These are phyloP conservation scores for Xylogone sp. DNA, from an alignment of 2,329 filamentous ascomycete genomes.

Conservation along the genomic window DNA sequence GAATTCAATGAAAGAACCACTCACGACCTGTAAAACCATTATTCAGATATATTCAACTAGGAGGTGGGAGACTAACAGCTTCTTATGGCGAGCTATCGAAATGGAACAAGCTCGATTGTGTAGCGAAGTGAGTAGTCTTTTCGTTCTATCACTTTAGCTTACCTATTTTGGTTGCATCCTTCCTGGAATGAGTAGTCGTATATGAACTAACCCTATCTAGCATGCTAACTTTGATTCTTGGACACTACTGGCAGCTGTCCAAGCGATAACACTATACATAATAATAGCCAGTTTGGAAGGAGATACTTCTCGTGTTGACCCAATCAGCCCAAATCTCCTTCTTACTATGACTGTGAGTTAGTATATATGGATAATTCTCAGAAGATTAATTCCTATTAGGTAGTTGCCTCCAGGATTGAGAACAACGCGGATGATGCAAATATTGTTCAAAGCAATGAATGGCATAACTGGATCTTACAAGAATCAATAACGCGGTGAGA, in stretches of 20 bases:
- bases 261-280: conserved; percentile 5
- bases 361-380: not conserved
- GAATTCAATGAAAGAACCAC: not conserved
- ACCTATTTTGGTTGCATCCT: too few relatives aligned
- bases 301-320: not conserved
- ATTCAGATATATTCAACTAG: conserved; percentile 1
- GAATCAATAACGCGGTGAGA: conserved; percentile 3
- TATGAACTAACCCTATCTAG: not conserved
- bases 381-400: not conserved
- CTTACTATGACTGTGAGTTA: not conserved
- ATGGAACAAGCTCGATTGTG: conserved; percentile 1
- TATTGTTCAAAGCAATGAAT: not conserved
- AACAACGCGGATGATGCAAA: not conserved
- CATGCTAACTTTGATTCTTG: not conserved
- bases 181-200: not conserved
- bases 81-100: conserved; percentile 3
- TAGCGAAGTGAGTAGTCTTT: not conserved
- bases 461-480: conserved; percentile 2
- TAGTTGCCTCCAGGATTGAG: not conserved
- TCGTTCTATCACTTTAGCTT: not conserved
- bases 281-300: conserved; percentile 1
- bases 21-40: conserved; percentile 3
- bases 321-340: conserved; percentile 1
- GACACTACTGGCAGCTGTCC: conserved; percentile 1
- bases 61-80: not conserved